Base-by-base conservation (phyloP, 2,329 filamentous ascomycete species). In the Paecilomyces dactylethromorphus region DNA sequence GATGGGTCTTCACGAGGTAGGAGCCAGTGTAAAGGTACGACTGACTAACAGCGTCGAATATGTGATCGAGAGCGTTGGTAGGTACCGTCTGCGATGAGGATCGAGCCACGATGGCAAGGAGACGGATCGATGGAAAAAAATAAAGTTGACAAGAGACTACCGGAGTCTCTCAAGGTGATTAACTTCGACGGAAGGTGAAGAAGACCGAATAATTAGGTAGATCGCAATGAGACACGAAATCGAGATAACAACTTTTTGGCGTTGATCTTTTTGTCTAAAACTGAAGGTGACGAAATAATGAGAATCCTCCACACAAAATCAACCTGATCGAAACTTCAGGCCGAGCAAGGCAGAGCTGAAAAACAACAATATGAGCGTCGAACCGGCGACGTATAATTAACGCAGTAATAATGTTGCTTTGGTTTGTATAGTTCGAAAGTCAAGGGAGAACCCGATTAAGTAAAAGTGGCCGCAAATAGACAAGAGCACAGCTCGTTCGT, bases 401-500 rank as follows among this genome's bases (percentile, higher is more conserved):
- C 18, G 35, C 15, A 56, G 18, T 29, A 45, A 31, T 29, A 45
- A 31, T 56, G 55, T 59, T 57, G 56, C 51, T 21, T 56, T 51
- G 51, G 21, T 55, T 58, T 60, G 50, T 58, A 54, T 56, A 56
- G 56, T 55, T 33, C 32, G 53, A 35, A 26, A 26, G 33, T 45
- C 31, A 22, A n/a, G 21, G 33, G 13, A 22, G 31, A 35, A 58
- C 54, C 26, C 51, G 31, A 31, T 49, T 54, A 29, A 7, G 26
- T 29, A 57, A 32, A 26, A 26, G 18, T n/a, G 35, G 29, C 26
- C 51, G 56, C 29, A 55, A 33, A 45, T 32, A 57, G 53, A 58
- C 33, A 55, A 58, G 62, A 65, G 63, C 63, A 61, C 63, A 64
- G 63, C 60, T 65, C 65, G 57, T 60, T 29, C 29, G 50, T 52